Evolutionary conservation across 305 asterid genomes (phyloP).

Genomic region (Plantago coronopus): DNA sequence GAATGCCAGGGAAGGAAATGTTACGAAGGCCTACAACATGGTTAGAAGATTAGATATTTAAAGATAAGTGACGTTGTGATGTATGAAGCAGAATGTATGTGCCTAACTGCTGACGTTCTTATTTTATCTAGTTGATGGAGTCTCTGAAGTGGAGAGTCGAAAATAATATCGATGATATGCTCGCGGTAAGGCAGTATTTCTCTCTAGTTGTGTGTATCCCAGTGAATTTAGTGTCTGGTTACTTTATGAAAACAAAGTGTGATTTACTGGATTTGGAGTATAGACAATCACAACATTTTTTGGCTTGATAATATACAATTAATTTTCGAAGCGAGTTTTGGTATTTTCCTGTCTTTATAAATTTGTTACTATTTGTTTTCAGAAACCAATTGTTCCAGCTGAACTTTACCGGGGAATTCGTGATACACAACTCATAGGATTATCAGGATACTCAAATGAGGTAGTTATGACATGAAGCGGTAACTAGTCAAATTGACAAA

Average conservation of each 20-base stretch:
- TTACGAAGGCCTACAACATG: conserved; percentile 65
- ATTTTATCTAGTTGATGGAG: conserved; percentile 62
- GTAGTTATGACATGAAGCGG: conserved; percentile 32
- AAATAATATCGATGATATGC: conserved; percentile 70
- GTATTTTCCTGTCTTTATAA: not conserved
- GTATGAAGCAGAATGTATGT: conserved; percentile 16
- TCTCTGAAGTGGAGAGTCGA: conserved; percentile 77
- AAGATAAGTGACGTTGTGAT: conserved; percentile 10
- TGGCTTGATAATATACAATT: not conserved
- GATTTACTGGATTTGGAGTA: not conserved
- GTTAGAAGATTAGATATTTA: conserved; percentile 30
- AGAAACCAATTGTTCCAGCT: conserved; percentile 75
- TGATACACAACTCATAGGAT: conserved; percentile 78
- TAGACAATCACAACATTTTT: not conserved
- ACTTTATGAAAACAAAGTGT: not conserved
- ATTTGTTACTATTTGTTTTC: conserved; percentile 18
- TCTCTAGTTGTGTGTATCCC: not conserved
- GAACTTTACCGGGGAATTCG: conserved; percentile 69
- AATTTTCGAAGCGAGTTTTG: not conserved
- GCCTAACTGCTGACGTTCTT: conserved; percentile 22
- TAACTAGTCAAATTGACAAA: conserved; percentile 15
- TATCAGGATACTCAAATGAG: conserved; percentile 80
- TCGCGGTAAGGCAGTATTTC: conserved; percentile 56
- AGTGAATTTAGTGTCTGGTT: not conserved
- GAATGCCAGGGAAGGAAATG: conserved; percentile 73